Conservation (phyloP, 1,284 basidiomycete genomes). For the Caloboletus firmus region DNA sequence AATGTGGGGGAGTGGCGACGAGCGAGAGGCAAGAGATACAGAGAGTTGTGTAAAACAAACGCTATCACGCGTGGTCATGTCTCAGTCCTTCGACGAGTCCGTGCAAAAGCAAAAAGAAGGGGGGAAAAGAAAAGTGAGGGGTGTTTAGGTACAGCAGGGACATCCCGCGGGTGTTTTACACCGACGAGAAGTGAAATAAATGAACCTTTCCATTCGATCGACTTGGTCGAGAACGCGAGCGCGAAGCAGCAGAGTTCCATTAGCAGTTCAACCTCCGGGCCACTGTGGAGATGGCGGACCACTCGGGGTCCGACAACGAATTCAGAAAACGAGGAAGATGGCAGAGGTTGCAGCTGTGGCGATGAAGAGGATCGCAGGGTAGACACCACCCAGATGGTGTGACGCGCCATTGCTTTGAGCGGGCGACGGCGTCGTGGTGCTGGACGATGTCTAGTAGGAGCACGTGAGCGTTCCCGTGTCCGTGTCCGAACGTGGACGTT, state of each 20-base stretch:
- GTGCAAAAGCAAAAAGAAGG: not conserved
- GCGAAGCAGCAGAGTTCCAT: not conserved
- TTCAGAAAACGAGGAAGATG: not conserved
- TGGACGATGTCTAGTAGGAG: not conserved
- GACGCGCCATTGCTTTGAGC: conserved; percentile 11
- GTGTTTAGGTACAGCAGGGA: not conserved
- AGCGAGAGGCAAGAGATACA: not conserved
- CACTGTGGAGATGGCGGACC: not conserved
- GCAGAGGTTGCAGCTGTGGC: not conserved
- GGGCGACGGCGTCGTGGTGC: not conserved
- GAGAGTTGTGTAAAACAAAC: not conserved
- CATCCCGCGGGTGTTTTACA: not conserved
- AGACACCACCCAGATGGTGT: conserved; percentile 1
- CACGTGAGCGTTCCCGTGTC: not conserved
- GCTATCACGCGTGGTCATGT: not conserved
- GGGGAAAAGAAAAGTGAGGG: not conserved
- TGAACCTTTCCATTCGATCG: not conserved
- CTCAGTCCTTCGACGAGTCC: not conserved
- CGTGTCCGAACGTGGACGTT: not conserved
- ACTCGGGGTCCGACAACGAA: too few relatives aligned
- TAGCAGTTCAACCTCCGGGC: not conserved
- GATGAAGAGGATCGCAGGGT: conserved; percentile 6
- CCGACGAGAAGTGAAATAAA: not conserved
- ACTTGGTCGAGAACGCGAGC: not conserved
- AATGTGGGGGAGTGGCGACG: not conserved